Evolutionary conservation across 768 basidiomycete species (phyloP), one percentile per base, ranked within the genome.

Genomic region (Lactifluus rugatus): DNA sequence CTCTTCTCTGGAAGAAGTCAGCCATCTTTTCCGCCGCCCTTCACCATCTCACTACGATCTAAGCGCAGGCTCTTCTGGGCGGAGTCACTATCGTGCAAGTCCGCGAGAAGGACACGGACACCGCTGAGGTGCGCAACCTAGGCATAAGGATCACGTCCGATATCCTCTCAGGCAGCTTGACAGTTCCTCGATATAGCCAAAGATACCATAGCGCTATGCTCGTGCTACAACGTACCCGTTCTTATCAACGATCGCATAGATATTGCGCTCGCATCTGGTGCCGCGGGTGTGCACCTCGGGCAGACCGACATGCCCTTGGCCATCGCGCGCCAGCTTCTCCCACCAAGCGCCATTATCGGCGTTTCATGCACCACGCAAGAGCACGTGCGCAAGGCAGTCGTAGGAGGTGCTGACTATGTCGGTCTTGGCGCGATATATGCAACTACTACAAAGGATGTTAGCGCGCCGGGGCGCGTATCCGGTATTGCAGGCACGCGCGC

Each of bases 41-140:
- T 50, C 32, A 47, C 25, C 3, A 1, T 16, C 48, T 52, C 19
- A 51, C 36, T 2, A 21, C 14, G 6, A 32, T 44, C 9, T 59
- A 19, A 52, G 53, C 41, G 23, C 55, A 93, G 90, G 78, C 92
- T 2, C 74, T 95, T 16, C 74, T 81, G 67, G 93, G 93, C 10
- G 93, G 93, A 2, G 92, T 95, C 1, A 93, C 91, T 1, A 67
- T 94, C 48, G 90, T 96, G 5, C 94, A 96, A 70, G 76, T 95
- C 17, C 79, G 93, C 37, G 94, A 97, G 71, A 97, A 97, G 70
- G 70, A 80, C 11, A 71, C 78, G 0, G 91, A 93, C 60, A 94
- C 92, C 0, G 78, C 78, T 23, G 88, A 93, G 71, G 91, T 87
- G 48, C 65, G 81, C 49, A 50, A 13, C 25, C 52, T 21, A n/a